Evolutionary conservation across 169 alveolate genomes (phyloP).

Genomic region (Theileria orientalis): DNA sequence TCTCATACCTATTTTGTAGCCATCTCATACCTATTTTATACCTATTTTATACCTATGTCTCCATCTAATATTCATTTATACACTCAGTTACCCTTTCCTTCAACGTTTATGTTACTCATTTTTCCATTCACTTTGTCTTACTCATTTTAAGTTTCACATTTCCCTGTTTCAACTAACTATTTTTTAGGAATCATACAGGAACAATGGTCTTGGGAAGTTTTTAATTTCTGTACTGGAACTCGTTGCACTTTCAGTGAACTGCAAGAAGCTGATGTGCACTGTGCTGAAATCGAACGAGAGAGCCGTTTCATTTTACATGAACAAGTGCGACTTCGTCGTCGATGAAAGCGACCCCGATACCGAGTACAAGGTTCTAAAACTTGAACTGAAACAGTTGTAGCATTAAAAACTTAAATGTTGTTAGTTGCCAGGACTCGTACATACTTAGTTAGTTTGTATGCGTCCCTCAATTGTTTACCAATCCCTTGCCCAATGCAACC

Average conservation of each 20-base stretch:
- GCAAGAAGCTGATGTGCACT: constrained; percentile 71
- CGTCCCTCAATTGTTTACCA: too few species aligned
- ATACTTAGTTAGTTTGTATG: too few species aligned
- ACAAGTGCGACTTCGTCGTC: constrained; percentile 61
- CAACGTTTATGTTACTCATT: too few species aligned
- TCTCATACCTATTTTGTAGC: too few species aligned
- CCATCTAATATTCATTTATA: too few species aligned
- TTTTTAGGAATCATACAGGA: constrained; percentile 19
- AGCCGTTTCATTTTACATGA: constrained; percentile 68
- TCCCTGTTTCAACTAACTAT: background rate
- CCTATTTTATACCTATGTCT: too few species aligned
- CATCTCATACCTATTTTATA: too few species aligned
- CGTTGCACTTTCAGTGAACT: constrained; percentile 25
- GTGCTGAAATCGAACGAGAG: constrained; percentile 61
- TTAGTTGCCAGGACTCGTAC: too few species aligned
- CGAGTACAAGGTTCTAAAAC: constrained; percentile 49
- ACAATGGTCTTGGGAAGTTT: constrained; percentile 63
- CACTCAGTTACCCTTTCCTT: too few species aligned
- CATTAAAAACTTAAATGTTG: background rate
- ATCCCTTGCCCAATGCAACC: too few species aligned
- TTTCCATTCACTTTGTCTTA: too few species aligned
- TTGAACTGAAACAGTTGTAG: constrained; percentile 7
- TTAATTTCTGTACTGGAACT: constrained; percentile 37
- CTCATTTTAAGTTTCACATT: too few species aligned
- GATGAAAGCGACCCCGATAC: constrained; percentile 73